Evolutionary conservation across 306 rosid species (phyloP).

Genomic region (Quercus agrifolia): DNA sequence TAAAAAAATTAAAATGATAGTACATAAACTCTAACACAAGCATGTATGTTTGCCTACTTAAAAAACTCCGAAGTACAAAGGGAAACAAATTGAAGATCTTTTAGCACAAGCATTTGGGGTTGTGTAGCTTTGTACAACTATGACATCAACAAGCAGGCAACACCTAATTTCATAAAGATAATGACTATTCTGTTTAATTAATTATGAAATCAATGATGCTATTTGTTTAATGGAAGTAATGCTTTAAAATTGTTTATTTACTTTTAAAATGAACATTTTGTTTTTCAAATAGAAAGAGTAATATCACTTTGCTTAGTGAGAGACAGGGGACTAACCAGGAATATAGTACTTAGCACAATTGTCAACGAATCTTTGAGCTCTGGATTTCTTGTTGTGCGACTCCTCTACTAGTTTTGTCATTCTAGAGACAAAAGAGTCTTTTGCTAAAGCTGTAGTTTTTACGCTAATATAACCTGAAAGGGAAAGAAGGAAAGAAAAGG

Average conservation of each 20-base stretch:
- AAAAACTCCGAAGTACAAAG: neutral
- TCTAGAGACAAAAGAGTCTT: slow-evolving; percentile 89
- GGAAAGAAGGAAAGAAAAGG: neutral
- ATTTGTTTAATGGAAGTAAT: neutral
- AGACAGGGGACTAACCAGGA: slow-evolving; percentile 51
- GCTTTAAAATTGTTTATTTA: too few species aligned
- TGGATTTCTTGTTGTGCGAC: slow-evolving; percentile 83
- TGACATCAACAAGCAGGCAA: neutral
- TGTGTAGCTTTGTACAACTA: neutral
- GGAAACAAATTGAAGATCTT: neutral
- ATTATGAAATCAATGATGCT: neutral
- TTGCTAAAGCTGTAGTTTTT: slow-evolving; percentile 77
- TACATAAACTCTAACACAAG: neutral
- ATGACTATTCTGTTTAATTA: neutral
- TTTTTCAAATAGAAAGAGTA: neutral
- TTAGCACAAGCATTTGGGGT: neutral
- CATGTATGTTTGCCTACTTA: neutral
- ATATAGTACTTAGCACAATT: slow-evolving; percentile 78
- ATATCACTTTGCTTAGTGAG: neutral
- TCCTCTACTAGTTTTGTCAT: slow-evolving; percentile 94
- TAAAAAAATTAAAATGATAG: slow-evolving; percentile 3
- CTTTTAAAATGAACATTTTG: neutral
- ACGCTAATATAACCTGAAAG: slow-evolving; percentile 71
- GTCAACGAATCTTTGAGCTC: slow-evolving; percentile 74
- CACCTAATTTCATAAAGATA: neutral